Conservation (phyloP, 768 basidiomycete species). For the Pleurotus cornucopiae region DNA sequence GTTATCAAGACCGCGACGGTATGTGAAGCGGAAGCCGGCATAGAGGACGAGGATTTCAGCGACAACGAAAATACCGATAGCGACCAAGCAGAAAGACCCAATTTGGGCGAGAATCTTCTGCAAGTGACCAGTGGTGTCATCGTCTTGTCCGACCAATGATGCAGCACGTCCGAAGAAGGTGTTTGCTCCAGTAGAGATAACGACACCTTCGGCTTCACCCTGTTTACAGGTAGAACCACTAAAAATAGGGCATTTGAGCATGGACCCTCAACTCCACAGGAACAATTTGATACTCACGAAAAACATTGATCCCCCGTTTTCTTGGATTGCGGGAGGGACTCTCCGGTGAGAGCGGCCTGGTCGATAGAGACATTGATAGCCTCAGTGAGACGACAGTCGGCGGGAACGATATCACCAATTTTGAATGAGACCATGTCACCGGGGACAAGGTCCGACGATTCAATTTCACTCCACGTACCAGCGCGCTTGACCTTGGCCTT, state of each 20-base stretch:
- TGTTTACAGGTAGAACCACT: conserved; percentile 98
- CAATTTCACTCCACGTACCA: conserved; percentile 85
- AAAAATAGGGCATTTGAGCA: conserved; percentile 8
- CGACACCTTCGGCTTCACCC: conserved; percentile 98
- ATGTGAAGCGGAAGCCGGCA: conserved; percentile 84
- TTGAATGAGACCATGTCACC: conserved; percentile 98
- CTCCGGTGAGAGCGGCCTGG: conserved; percentile 96
- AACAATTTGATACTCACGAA: conserved; percentile 62
- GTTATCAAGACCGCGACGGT: conserved; percentile 94
- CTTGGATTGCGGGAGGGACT: conserved; percentile 91
- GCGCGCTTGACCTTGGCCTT: conserved; percentile 93
- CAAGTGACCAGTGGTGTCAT: conserved; percentile 96
- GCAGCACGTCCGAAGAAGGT: conserved; percentile 99
- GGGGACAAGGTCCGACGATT: conserved; percentile 85
- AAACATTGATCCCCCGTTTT: conserved; percentile 96
- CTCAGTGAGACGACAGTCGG: conserved; percentile 95
- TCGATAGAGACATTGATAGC: conserved; percentile 98
- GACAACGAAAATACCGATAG: conserved; percentile 93
- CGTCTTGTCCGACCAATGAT: conserved; percentile 94
- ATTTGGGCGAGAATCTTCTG: conserved; percentile 98
- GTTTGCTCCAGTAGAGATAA: conserved; percentile 97
- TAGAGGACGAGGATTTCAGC: conserved; percentile 94
- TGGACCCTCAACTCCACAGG: conserved; percentile 3
- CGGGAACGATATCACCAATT: conserved; percentile 97
- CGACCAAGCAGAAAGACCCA: conserved; percentile 94